Evolutionary conservation across 495 filamentous ascomycete species (phyloP).

Genomic region (Podospora conica): DNA sequence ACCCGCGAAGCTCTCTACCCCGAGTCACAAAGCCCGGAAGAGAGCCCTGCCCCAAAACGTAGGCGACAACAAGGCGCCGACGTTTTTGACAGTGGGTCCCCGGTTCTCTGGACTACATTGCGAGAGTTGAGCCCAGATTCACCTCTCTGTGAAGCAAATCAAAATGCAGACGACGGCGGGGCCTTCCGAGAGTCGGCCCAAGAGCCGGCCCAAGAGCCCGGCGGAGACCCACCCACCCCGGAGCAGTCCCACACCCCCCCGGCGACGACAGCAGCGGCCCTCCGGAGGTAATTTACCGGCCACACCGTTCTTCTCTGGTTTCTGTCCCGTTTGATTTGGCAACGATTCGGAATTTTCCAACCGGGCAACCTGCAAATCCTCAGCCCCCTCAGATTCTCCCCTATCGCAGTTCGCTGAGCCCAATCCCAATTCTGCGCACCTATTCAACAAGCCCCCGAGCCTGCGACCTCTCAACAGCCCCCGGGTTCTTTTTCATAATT

Average conservation of each 20-base stretch:
- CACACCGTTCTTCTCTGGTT: background rate
- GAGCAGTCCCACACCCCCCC: background rate
- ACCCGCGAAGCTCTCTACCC: too few species aligned
- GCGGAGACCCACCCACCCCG: background rate
- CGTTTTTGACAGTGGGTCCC: background rate
- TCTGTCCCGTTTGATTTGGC: background rate
- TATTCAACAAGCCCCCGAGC: too few species aligned
- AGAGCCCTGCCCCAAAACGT: too few species aligned
- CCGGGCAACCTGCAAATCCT: too few species aligned
- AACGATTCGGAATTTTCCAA: background rate
- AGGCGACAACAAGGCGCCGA: background rate
- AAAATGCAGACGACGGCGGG: background rate
- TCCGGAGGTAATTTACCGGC: background rate
- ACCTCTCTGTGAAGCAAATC: background rate
- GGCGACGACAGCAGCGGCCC: background rate
- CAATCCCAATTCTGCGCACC: too few species aligned
- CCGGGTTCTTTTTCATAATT: background rate
- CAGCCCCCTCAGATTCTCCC: too few species aligned
- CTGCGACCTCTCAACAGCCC: background rate
- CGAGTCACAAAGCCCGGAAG: too few species aligned
- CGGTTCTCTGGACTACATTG: background rate
- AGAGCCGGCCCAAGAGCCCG: background rate
- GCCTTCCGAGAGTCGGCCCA: background rate
- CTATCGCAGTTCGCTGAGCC: too few species aligned
- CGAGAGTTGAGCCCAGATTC: background rate